phyloP scores from a whole-genome alignment of 73 alveolate species.

The Paramecium tetraurelia region DNA sequence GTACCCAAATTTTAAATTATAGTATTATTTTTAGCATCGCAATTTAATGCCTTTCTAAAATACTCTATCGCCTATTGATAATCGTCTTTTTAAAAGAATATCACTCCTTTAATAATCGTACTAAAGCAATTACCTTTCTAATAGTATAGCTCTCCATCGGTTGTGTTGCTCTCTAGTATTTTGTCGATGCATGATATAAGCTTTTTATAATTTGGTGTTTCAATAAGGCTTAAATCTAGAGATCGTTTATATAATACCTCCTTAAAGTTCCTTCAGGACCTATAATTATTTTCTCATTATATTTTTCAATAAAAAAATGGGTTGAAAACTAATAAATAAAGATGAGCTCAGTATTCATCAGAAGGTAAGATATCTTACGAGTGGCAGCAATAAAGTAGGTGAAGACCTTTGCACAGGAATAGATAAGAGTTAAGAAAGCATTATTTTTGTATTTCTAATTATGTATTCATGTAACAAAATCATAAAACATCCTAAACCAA shows the following conservation, averaged over 20 bases:
- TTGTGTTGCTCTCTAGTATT: not conserved
- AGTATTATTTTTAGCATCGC: not conserved
- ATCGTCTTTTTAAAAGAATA: not conserved
- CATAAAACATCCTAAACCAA: too few species aligned
- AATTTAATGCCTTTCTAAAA: not conserved
- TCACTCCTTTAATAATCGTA: not conserved
- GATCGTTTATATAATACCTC: not conserved
- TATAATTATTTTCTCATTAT: not conserved
- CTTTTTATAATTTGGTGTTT: not conserved
- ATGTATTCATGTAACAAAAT: too few species aligned
- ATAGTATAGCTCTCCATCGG: not conserved
- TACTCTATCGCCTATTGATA: not conserved
- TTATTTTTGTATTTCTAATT: too few species aligned
- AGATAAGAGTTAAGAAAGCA: too few species aligned
- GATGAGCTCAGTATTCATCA: not conserved
- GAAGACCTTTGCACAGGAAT: not conserved
- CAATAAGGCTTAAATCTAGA: not conserved
- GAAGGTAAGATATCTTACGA: not conserved
- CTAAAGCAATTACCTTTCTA: not conserved
- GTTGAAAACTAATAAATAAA: not conserved
- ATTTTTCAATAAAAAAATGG: not conserved
- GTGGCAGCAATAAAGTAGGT: not conserved
- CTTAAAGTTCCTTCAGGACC: not conserved
- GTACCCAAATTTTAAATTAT: not conserved
- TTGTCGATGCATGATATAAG: not conserved